These are phyloP conservation scores for Capsicum baccatum DNA, from an alignment of 257 asterid species.

Conservation along the genomic window DNA sequence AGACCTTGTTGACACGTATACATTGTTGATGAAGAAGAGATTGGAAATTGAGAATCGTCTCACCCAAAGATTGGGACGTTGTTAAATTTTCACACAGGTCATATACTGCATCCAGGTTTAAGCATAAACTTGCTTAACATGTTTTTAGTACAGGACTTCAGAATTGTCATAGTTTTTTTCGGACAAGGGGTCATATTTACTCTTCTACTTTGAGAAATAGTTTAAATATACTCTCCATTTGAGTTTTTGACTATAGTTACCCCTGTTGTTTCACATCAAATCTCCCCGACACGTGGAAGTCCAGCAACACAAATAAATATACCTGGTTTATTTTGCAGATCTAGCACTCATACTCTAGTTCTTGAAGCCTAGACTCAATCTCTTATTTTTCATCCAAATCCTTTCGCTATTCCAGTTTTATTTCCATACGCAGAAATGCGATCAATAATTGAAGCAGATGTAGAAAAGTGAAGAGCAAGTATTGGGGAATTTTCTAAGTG, in stretches of 20 bases:
- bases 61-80: slow-evolving; percentile 64
- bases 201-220: background rate
- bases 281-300: no score
- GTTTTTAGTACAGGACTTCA: background rate
- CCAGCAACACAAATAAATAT: no score
- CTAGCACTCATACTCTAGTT: background rate
- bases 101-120: background rate
- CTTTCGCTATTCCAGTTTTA: no score
- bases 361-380: background rate
- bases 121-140: background rate
- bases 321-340: no score
- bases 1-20: slow-evolving; percentile 57
- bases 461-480: no score
- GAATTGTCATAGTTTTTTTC: background rate
- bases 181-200: background rate
- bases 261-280: no score
- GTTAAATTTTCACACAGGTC: slow-evolving; percentile 31
- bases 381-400: background rate
- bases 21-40: slow-evolving; percentile 74
- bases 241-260: background rate
- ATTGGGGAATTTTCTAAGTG: no score
- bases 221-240: background rate
- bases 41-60: slow-evolving; percentile 74
- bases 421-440: background rate
- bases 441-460: background rate